Base-by-base conservation (phyloP, 805 yeast genomes). In the Yarrowia deformans region DNA sequence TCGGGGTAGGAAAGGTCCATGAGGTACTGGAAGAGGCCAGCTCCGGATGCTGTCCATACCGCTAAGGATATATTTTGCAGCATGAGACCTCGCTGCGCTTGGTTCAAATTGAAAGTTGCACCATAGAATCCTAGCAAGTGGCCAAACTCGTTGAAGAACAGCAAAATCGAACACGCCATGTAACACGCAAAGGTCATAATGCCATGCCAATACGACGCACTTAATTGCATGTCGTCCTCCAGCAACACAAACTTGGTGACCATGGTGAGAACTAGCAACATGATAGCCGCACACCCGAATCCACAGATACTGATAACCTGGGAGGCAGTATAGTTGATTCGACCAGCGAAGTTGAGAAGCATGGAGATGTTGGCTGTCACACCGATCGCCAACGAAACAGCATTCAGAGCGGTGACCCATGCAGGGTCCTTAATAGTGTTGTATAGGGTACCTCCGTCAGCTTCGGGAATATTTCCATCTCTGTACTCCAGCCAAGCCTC, bases 11-110 rank as follows among this genome's bases (percentile, higher is more conserved):
- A 80, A 10, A 86, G 74, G 50, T 80, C 76, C 48, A 87, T 72
- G 56, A 87, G 69, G 4, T 78, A 73, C 0, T 85, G 80, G 72
- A 87, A 87, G 73, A 86, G 75, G 1, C 85, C 89, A 1, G 90
- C 84, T 12, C 97, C 97, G 77, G 88, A 82, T 2, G 87, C 83
- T 23, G 90, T 78, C 96, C 97, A 91, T 5, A 85, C 73, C 1
- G 89, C 84, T 39, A 90, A 80, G 2, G 84, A 72, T n/a, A 89
- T 82, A 6, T 90, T 88, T 74, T 89, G 90, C 8, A 86, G 76
- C 88, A 92, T 91, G 70, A 93, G 80, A 13, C 88, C 86, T 71
- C 93, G 84, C 77, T 93, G 97, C 40, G 87, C 83, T 13, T 82
- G 79, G 67, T 87, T 84, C 52, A 91, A 78, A 74, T 90, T 90